phyloP scores from a whole-genome alignment of 2,329 filamentous ascomycete species.

The Fusarium nodosum region DNA sequence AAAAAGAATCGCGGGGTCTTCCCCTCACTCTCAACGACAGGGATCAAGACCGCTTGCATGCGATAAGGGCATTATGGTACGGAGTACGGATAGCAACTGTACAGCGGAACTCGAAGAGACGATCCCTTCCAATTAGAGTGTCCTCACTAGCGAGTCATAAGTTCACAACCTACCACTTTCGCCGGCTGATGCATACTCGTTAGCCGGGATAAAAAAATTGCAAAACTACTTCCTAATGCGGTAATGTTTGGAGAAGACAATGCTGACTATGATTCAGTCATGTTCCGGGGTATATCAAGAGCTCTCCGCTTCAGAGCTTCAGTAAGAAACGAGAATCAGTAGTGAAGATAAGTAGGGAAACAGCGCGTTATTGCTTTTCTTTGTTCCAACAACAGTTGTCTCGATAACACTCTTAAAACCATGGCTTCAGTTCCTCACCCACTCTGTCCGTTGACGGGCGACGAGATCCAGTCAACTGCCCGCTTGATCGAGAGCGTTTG shows the following conservation, averaged over 20 bases:
- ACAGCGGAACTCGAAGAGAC: slow-evolving; percentile 33
- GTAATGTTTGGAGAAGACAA: slow-evolving; percentile 29
- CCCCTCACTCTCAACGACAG: neutral
- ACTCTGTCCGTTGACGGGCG: slow-evolving; percentile 33
- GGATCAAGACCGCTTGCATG: neutral
- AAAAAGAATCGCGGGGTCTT: neutral
- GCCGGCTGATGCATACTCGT: slow-evolving; percentile 1
- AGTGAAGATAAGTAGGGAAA: slow-evolving; percentile 23
- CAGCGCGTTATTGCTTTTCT: neutral
- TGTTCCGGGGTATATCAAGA: neutral
- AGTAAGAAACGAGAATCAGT: no score
- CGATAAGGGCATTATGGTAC: neutral
- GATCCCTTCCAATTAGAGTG: slow-evolving; percentile 37
- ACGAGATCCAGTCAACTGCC: slow-evolving; percentile 37
- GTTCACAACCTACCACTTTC: slow-evolving; percentile 4
- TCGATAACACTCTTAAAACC: fast-evolving
- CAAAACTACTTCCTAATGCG: slow-evolving; percentile 8
- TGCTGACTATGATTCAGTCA: neutral
- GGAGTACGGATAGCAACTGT: no score
- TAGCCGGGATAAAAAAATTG: neutral
- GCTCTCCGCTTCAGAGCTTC: slow-evolving; percentile 5
- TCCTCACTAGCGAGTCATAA: neutral
- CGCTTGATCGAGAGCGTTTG: slow-evolving; percentile 29
- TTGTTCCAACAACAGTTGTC: neutral
- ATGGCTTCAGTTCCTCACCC: slow-evolving; percentile 28